Evolutionary conservation across 2,329 filamentous ascomycete species (phyloP).

Genomic region (Pseudocercospora macadamiae): DNA sequence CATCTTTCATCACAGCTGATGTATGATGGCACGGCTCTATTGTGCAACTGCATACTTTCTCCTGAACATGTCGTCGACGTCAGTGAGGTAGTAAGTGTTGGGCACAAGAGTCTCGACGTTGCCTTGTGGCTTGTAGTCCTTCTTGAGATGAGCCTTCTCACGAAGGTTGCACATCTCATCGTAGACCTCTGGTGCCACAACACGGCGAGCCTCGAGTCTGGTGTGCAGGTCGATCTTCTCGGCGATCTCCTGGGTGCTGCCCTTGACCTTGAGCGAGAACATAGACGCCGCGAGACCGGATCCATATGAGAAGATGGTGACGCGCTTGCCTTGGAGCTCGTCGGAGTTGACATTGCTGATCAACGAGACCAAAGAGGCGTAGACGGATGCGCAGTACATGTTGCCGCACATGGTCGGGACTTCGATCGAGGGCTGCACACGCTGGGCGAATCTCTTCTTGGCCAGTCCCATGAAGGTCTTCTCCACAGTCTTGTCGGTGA

Average conservation of each 20-base stretch:
- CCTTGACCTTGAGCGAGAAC: constrained; percentile 54
- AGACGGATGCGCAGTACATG: constrained; percentile 59
- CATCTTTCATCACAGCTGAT: neutral
- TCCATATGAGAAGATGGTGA: constrained; percentile 58
- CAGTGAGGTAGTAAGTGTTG: constrained; percentile 56
- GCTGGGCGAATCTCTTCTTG: constrained; percentile 55
- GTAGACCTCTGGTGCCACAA: constrained; percentile 53
- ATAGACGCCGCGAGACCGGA: constrained; percentile 55
- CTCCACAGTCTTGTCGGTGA: constrained; percentile 57
- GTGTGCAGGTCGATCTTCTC: constrained; percentile 53
- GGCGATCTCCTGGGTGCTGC: constrained; percentile 50
- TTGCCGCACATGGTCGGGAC: constrained; percentile 58
- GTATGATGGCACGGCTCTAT: constrained; percentile 33
- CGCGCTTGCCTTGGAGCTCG: constrained; percentile 53
- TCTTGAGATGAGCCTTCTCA: constrained; percentile 55
- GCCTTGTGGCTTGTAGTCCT: constrained; percentile 52
- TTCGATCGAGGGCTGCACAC: constrained; percentile 54
- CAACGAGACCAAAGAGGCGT: constrained; percentile 53
- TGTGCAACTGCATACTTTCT: constrained; percentile 54
- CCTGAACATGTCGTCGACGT: constrained; percentile 56
- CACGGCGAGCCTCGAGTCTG: constrained; percentile 49
- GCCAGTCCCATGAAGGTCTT: constrained; percentile 56
- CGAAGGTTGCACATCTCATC: constrained; percentile 58
- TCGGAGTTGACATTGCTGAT: constrained; percentile 50
- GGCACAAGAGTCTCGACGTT: constrained; percentile 48